Evolutionary conservation across 768 basidiomycete genomes (phyloP), one percentile per base, ranked within the genome.

Genomic region (Thelephora aurantiotincta): DNA sequence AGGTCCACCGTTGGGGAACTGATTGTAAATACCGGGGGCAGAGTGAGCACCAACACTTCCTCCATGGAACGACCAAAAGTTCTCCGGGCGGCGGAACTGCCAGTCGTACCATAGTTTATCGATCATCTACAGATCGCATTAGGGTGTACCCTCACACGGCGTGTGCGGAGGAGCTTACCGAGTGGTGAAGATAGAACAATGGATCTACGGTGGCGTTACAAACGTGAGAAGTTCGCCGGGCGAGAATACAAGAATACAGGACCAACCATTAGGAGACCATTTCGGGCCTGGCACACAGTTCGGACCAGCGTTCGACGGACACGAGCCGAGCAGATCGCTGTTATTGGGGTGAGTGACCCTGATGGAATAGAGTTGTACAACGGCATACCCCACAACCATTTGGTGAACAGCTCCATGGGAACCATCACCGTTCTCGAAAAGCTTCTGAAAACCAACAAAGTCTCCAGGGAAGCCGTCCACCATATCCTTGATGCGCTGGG

Each of bases 61-160:
- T 43, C 65, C 65, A 18, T 53, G 50, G 51, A 58, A 66, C 20
- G 57, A 55, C 45, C 51, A 48, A 46, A 49, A 51, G 51, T 61
- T 66, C 9, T 36, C 44, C 2, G 50, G 26, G 48, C 60, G 34
- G 7, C 47, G 48, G 46, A 48, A 48, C 43, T 67, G 65, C 65
- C 65, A 66, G 45, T 65, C 60, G 46, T 43, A 63, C 65, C 65
- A 67, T 12, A 66, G 45, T 47, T 63, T 63, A 52, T 66, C 65
- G 44, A 67, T 51, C 64, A 65, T 65, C 60, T 60, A 47, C 30
- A 16, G 26, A 30, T 30, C 26, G 9, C 26, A 30, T 30, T 30
- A 30, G 26, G 5, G 9, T 30, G 30, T 33, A n/a, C 35, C 44
- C 23, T 30, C 18, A 12, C 30, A 18, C n/a, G 16, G 22, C 20